phyloP scores from a whole-genome alignment of 352 stramenopile species.

The Pythium aristosporum region DNA sequence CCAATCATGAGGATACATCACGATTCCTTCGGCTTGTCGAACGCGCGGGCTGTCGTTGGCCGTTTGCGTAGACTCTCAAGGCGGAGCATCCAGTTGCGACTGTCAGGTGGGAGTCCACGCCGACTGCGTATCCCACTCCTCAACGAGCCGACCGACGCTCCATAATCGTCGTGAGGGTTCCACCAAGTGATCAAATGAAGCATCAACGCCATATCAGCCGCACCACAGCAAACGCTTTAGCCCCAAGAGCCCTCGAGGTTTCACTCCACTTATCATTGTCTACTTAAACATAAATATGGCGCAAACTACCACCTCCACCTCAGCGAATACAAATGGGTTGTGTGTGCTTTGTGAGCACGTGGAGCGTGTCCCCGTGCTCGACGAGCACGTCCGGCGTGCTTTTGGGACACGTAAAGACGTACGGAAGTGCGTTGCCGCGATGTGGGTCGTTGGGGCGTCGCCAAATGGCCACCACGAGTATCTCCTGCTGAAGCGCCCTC shows the following conservation, averaged over 20 bases:
- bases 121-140: neutral
- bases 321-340: constrained; percentile 30
- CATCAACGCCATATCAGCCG: too few species aligned
- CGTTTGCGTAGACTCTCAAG: neutral
- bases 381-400: constrained; percentile 25
- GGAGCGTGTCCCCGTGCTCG: constrained; percentile 40
- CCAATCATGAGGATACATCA: too few species aligned
- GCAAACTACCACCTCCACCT: too few species aligned
- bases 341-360: constrained; percentile 36
- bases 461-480: constrained; percentile 53
- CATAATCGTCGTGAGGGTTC: neutral
- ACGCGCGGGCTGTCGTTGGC: neutral
- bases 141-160: neutral
- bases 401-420: constrained; percentile 58
- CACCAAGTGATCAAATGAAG: too few species aligned
- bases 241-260: too few species aligned
- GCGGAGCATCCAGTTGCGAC: neutral
- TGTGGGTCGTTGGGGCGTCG: constrained; percentile 29
- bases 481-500: constrained; percentile 35
- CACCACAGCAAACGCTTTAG: too few species aligned
- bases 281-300: too few species aligned
- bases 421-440: constrained; percentile 48
- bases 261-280: too few species aligned
- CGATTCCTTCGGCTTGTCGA: neutral
- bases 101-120: neutral